Percentiles rank a stretch among this genome's conserved stretches.
Evolutionary conservation across 1,139 yeast genomes (phyloP).

Genomic region (Yamadazyma spencermartinsiae): DNA sequence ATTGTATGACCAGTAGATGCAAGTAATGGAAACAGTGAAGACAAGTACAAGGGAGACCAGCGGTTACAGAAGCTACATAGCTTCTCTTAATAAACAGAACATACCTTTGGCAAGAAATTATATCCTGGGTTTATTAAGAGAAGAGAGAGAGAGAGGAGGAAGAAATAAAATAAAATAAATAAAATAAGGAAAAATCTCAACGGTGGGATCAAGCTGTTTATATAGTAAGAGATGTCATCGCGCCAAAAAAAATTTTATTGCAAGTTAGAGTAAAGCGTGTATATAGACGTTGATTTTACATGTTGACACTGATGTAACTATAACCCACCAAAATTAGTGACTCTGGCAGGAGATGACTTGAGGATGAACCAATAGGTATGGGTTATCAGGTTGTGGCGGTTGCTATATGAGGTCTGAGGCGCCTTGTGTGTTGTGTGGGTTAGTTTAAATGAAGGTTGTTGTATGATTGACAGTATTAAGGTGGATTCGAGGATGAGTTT

Average conservation of each 20-base stretch:
- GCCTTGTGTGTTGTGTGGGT: too few relatives aligned
- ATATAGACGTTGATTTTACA: neutral
- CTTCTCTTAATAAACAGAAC: conserved; percentile 4
- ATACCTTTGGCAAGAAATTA: conserved; percentile 12
- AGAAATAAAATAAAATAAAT: conserved; percentile 11
- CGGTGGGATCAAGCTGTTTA: conserved; percentile 6
- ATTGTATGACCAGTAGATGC: too few relatives aligned
- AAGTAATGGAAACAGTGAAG: too few relatives aligned
- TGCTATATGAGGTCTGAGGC: too few relatives aligned
- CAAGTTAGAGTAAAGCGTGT: neutral
- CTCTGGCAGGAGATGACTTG: too few relatives aligned
- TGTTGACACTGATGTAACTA: conserved; percentile 1
- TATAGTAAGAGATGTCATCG: conserved; percentile 5
- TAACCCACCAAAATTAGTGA: too few relatives aligned
- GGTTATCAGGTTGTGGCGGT: too few relatives aligned
- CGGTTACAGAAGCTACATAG: neutral
- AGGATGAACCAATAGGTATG: too few relatives aligned
- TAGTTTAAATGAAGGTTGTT: too few relatives aligned
- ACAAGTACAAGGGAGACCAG: too few relatives aligned
- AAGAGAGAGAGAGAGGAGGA: conserved; percentile 10
- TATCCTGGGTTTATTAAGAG: conserved; percentile 11
- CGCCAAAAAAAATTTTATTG: conserved; percentile 2
- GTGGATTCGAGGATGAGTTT: too few relatives aligned
- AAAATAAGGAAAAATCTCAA: neutral
- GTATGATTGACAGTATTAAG: too few relatives aligned